Evolutionary conservation across 2,329 filamentous ascomycete genomes (phyloP).

Genomic region (Rutstroemia sydowiana): DNA sequence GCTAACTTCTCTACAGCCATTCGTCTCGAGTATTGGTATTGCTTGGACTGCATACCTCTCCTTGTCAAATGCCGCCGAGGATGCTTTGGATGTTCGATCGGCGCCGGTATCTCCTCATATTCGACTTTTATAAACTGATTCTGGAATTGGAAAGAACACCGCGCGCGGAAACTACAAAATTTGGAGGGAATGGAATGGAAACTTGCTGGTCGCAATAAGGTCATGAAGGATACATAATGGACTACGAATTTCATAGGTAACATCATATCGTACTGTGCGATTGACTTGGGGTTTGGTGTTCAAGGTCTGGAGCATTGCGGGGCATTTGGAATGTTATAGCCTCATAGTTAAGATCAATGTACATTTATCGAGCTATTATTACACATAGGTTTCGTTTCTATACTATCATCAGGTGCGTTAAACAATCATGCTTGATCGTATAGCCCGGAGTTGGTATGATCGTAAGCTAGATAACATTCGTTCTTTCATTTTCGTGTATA

Average conservation of each 20-base stretch:
- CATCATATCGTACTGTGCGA: background rate
- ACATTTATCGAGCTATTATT: background rate
- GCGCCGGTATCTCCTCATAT: constrained; percentile 30
- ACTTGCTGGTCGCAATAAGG: background rate
- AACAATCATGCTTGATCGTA: background rate
- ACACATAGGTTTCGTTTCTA: background rate
- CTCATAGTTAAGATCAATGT: background rate
- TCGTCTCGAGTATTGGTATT: constrained; percentile 92
- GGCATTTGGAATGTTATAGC: background rate
- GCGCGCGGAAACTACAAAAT: constrained; percentile 8
- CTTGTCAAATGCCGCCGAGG: constrained; percentile 76
- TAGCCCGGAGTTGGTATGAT: background rate
- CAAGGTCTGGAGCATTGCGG: background rate
- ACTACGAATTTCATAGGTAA: background rate
- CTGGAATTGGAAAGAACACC: constrained; percentile 11
- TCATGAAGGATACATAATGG: background rate
- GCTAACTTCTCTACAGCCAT: constrained; percentile 53
- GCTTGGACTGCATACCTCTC: constrained; percentile 97
- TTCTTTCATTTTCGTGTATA: background rate
- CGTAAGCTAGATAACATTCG: background rate
- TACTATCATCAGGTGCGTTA: background rate
- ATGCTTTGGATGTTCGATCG: constrained; percentile 27
- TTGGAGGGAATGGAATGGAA: constrained; percentile 7
- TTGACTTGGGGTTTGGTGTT: background rate
- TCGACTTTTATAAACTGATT: constrained; percentile 26